Percentiles rank a stretch among this genome's conserved stretches.
phyloP scores from a whole-genome alignment of 2,329 filamentous ascomycete genomes.

The Coniochaeta sp. region DNA sequence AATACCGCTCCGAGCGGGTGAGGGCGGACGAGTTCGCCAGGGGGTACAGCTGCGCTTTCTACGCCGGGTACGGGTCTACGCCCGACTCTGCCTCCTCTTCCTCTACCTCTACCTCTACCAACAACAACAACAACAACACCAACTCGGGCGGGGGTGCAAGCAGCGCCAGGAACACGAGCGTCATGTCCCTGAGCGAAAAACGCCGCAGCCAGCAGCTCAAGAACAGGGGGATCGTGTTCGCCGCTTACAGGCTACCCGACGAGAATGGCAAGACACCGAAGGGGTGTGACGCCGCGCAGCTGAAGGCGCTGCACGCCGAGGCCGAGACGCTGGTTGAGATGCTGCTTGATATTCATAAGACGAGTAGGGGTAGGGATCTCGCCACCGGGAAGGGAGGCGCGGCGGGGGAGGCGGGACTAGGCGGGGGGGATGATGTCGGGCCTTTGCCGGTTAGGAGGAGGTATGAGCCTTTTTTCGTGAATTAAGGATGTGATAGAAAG shows the following conservation, averaged over 20 bases:
- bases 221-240: constrained; percentile 48
- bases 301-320: constrained; percentile 39
- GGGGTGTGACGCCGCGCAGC: constrained; percentile 31
- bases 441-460: too few relatives aligned
- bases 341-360: constrained; percentile 39
- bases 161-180: constrained; percentile 4
- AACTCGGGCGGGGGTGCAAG: too few relatives aligned
- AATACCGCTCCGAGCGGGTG: constrained; percentile 39
- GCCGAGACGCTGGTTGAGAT: constrained; percentile 46
- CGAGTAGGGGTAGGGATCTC: neutral
- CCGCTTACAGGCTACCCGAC: constrained; percentile 45
- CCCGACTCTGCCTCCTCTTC: too few relatives aligned
- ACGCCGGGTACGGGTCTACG: too few relatives aligned
- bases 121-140: constrained; percentile 6
- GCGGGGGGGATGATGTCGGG: too few relatives aligned
- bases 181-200: neutral
- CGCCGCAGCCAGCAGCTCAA: constrained; percentile 12
- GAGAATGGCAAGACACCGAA: constrained; percentile 26
- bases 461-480: too few relatives aligned
- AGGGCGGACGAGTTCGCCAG: constrained; percentile 37
- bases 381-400: neutral
- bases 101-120: too few relatives aligned
- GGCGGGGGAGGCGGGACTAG: neutral
- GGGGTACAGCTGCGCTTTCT: constrained; percentile 48
- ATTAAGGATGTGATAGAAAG: too few relatives aligned